A percentile compares a stretch with the other conserved stretches of the same genome.
These are phyloP conservation scores for Cnidoscolus chayamansa DNA, from an alignment of 441 rosid genomes.

Conservation along the genomic window DNA sequence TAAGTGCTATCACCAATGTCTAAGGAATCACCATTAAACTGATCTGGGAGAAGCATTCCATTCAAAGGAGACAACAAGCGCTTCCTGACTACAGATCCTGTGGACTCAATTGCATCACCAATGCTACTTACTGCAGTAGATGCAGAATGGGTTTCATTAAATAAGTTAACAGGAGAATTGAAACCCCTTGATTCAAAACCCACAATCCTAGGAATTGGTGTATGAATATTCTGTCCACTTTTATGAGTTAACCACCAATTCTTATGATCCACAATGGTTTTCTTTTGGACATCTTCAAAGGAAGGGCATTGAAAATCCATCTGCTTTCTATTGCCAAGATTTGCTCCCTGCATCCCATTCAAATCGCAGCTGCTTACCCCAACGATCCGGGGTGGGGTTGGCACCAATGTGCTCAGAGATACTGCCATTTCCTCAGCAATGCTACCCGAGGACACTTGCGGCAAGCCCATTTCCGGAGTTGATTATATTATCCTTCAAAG, in stretches of 20 bases:
- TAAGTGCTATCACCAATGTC: conserved; percentile 34
- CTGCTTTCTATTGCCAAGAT: conserved; percentile 31
- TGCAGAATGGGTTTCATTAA: conserved; percentile 31
- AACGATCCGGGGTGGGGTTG: conserved; percentile 26
- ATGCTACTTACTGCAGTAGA: conserved; percentile 31
- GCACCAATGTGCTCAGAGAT: conserved; percentile 41
- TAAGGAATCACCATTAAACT: conserved; percentile 34
- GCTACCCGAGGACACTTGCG: conserved; percentile 42
- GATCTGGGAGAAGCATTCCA: conserved; percentile 42
- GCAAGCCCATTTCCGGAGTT: conserved; percentile 41
- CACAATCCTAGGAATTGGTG: conserved; percentile 42
- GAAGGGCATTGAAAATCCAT: conserved; percentile 39
- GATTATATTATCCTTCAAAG: conserved; percentile 13
- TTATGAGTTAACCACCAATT: conserved; percentile 32
- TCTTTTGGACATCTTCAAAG: conserved; percentile 37
- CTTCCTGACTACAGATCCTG: conserved; percentile 42
- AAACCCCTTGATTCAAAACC: conserved; percentile 42
- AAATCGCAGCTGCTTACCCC: conserved; percentile 35
- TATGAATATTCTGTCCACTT: conserved; percentile 34
- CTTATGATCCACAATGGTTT: conserved; percentile 31
- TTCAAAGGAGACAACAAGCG: conserved; percentile 46
- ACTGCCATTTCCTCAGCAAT: conserved; percentile 49
- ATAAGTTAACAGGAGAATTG: conserved; percentile 26
- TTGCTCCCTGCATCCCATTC: conserved; percentile 36
- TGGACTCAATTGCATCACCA: conserved; percentile 27